These are phyloP conservation scores for Candida freyschussii DNA, from an alignment of 1,139 yeast species.

Conservation along the genomic window DNA sequence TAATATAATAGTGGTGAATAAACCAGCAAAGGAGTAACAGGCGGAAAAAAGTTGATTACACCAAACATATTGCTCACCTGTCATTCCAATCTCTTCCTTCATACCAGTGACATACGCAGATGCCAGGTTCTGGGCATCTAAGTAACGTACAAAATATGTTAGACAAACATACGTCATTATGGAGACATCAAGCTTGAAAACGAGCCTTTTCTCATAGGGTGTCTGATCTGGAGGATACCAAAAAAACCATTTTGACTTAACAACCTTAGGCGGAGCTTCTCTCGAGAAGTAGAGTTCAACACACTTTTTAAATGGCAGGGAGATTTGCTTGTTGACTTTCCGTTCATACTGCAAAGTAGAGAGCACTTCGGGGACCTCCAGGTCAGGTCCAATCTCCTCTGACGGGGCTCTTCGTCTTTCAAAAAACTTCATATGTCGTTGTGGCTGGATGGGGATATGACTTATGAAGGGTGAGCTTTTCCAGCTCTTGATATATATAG, in stretches of 20 bases:
- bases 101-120: conserved; percentile 43
- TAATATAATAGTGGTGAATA: conserved; percentile 41
- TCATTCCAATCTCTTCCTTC: conserved; percentile 41
- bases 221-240: conserved; percentile 43
- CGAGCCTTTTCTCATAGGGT: conserved; percentile 26
- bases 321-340: not conserved
- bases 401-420: too few species aligned
- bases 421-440: too few species aligned
- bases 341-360: too few species aligned
- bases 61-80: conserved; percentile 44
- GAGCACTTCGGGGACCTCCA: too few species aligned
- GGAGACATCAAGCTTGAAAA: conserved; percentile 36
- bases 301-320: conserved; percentile 1
- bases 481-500: too few species aligned
- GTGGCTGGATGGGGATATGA: too few species aligned
- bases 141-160: conserved; percentile 43
- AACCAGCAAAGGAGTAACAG: conserved; percentile 49
- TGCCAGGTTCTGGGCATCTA: conserved; percentile 43
- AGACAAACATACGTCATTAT: conserved; percentile 34
- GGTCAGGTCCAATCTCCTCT: too few species aligned
- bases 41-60: conserved; percentile 48
- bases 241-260: conserved; percentile 20
- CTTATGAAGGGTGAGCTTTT: too few species aligned
- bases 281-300: conserved; percentile 8
- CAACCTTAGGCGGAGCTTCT: conserved; percentile 6